Evolutionary conservation across 2,329 filamentous ascomycete genomes (phyloP), one percentile per base, ranked within the genome.

Genomic region (Neopestalotiopsis clavispora): DNA sequence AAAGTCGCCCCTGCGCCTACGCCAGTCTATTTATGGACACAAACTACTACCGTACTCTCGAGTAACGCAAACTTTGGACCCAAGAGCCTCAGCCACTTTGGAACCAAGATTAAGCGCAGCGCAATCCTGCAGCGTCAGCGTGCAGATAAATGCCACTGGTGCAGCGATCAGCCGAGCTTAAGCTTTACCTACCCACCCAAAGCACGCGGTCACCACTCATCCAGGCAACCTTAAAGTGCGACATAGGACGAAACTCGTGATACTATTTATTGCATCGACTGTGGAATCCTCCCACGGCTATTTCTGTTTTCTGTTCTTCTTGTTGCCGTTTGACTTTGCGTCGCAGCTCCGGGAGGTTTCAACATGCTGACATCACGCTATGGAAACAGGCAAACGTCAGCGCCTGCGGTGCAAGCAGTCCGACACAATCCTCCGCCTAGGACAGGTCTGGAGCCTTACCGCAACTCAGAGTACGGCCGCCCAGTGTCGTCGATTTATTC

Each of bases 401-500:
- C 75, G 38, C 75, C 79, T 66, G 72, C 79, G 10, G 74, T 76
- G 38, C 76, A 76, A 69, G 71, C 78, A 32, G 79, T 78, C 42
- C 65, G 65, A 28, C 52, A 66, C 20, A 45, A 30, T 12, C 78
- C 82, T 52, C 77, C 81, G 67, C 45, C 17, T 10, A 20, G 45
- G 34, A 77, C 80, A 69, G 78, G 74, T 67, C 79, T 72, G 69
- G 76, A 75, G 69, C 73, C 70, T 65, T 72, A 74, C 71, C 78
- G 75, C 69, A 74, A 73, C 69, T 65, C 61, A 20, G 38, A 75
- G 66, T 81, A 75, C 70, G 74, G 80, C 71, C 85, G 86, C 56
- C 85, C 86, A n/a, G 72, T 82, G 6, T 91, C 90, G 40, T 91
- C 91, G 17, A 73, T 90, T 61, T 91, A 92, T 76, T 89, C 89